A percentile compares a stretch with the other conserved stretches of the same genome.
These are phyloP conservation scores for Westerdykella ornata DNA, from an alignment of 2,329 filamentous ascomycete species.

Conservation along the genomic window DNA sequence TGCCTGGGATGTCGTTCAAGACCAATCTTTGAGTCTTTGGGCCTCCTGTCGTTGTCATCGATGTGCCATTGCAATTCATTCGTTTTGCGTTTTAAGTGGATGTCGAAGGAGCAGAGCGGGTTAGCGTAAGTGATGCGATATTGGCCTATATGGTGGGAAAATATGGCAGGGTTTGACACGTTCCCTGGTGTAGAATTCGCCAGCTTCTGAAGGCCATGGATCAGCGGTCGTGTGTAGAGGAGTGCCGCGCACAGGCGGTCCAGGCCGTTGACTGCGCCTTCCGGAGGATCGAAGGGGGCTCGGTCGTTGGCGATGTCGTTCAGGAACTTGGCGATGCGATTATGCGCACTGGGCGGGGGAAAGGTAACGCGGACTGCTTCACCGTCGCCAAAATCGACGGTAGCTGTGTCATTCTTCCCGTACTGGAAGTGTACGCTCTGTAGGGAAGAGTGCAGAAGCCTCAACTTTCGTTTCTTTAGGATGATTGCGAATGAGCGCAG, in stretches of 20 bases:
- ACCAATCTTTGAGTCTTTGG: slow-evolving; percentile 18
- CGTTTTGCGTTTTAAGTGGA: slow-evolving; percentile 28
- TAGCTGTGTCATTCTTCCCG: slow-evolving; percentile 48
- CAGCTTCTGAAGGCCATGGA: slow-evolving; percentile 55
- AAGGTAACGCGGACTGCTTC: slow-evolving; percentile 52
- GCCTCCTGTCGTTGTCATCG: slow-evolving; percentile 25
- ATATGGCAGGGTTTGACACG: slow-evolving; percentile 26
- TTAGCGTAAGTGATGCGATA: slow-evolving; percentile 39
- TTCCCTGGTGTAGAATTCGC: slow-evolving; percentile 44
- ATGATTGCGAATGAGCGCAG: slow-evolving; percentile 64
- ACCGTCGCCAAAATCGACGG: slow-evolving; percentile 50
- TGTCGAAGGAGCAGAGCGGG: slow-evolving; percentile 37
- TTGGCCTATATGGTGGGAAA: slow-evolving; percentile 29
- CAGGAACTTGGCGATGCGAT: slow-evolving; percentile 56
- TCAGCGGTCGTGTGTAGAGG: slow-evolving; percentile 55
- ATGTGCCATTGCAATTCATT: slow-evolving; percentile 36
- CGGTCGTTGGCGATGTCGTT: slow-evolving; percentile 53
- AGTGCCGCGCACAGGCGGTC: slow-evolving; percentile 53
- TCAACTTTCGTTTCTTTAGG: slow-evolving; percentile 53
- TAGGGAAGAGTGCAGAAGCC: slow-evolving; percentile 52
- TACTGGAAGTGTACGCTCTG: slow-evolving; percentile 63
- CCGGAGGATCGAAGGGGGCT: slow-evolving; percentile 50
- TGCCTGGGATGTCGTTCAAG: slow-evolving; percentile 23
- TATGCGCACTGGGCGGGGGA: slow-evolving; percentile 59
- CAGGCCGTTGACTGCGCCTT: slow-evolving; percentile 46